Evolutionary conservation across 169 alveolate genomes (phyloP).

Genomic region (Cyclospora cayetanensis): DNA sequence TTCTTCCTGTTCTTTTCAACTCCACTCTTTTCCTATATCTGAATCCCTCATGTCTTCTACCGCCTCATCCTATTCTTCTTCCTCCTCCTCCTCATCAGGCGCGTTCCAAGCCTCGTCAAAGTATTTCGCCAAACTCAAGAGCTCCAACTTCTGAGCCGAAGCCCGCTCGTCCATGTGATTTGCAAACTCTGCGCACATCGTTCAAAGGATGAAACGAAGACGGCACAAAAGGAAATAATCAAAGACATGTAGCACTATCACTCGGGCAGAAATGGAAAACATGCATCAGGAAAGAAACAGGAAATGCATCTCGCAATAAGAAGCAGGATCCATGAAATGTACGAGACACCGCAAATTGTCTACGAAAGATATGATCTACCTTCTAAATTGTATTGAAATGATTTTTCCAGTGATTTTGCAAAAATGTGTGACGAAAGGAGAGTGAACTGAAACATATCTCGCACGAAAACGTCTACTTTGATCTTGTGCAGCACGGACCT

Average conservation of each 20-base stretch:
- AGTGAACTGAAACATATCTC: neutral
- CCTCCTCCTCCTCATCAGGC: neutral
- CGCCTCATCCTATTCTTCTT: conserved; percentile 1
- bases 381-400: neutral
- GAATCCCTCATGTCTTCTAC: neutral
- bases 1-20: neutral
- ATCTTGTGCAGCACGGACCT: neutral
- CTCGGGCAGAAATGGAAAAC: neutral
- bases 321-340: neutral
- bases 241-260: neutral
- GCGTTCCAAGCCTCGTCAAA: neutral
- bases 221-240: neutral
- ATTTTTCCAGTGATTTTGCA: neutral
- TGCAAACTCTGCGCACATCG: neutral
- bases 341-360: neutral
- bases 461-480: neutral
- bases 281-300: neutral
- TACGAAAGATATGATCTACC: neutral
- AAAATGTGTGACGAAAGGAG: too few relatives aligned
- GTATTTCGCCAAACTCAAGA: neutral
- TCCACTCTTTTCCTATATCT: neutral
- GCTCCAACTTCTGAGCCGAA: neutral
- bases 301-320: neutral
- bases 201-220: neutral
- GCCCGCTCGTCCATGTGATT: conserved; percentile 7